Evolutionary conservation across 176 grass and related monocot species (phyloP).

Genomic region (Melocanna baccifera): DNA sequence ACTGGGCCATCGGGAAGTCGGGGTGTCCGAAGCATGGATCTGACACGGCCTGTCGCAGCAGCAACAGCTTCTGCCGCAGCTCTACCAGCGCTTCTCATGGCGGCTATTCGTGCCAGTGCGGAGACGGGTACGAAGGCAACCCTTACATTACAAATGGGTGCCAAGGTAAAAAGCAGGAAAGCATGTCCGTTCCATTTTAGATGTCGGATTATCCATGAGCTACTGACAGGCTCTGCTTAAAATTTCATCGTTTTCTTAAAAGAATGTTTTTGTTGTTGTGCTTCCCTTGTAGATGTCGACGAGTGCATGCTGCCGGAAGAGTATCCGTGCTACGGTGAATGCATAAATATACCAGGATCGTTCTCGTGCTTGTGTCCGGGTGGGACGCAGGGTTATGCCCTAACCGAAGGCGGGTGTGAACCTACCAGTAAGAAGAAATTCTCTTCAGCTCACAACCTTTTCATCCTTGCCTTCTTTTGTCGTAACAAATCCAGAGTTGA

Average conservation of each 20-base stretch:
- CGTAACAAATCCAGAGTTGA: neutral
- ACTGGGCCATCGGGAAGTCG: neutral
- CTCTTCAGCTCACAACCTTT: neutral
- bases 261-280: too few species aligned
- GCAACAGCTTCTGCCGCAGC: neutral
- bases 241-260: too few species aligned
- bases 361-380: constrained; percentile 18
- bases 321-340: constrained; percentile 27
- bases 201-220: too few species aligned
- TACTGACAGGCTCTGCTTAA: too few species aligned
- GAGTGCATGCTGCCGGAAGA: constrained; percentile 16
- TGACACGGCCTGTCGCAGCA: neutral
- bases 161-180: neutral
- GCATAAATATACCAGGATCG: constrained; percentile 23
- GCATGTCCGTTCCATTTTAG: neutral
- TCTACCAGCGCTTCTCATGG: neutral
- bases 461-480: neutral
- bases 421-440: neutral
- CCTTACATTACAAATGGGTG: constrained; percentile 27
- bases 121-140: constrained; percentile 26
- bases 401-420: neutral
- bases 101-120: constrained; percentile 17
- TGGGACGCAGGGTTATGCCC: constrained; percentile 26
- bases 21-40: neutral
- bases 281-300: constrained; percentile 22